phyloP scores from a whole-genome alignment of 805 yeast genomes.

The Danielia reshetovae region DNA sequence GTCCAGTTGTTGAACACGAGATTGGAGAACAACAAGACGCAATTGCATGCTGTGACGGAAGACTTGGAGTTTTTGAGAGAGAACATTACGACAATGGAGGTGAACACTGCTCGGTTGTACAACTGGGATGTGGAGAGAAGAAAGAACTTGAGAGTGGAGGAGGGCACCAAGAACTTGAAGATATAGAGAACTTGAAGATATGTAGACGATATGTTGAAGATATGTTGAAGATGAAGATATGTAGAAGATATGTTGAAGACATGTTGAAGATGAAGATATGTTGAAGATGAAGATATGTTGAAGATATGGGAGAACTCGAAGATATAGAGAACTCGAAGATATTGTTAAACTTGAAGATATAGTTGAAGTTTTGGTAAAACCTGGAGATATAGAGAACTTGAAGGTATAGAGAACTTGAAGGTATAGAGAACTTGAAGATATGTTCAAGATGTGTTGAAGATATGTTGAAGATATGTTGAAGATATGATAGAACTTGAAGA shows the following conservation, averaged over 20 bases:
- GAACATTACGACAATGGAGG: slow-evolving; percentile 96
- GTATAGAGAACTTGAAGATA: slow-evolving; percentile 6
- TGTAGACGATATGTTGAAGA: no score
- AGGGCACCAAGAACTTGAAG: slow-evolving; percentile 27
- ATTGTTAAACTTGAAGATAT: slow-evolving; percentile 59
- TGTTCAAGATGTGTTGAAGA: no score
- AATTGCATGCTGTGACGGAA: slow-evolving; percentile 62
- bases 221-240: slow-evolving; percentile 25
- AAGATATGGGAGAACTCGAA: no score
- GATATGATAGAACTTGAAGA: no score
- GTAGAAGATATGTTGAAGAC: neutral
- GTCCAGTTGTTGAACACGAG: slow-evolving; percentile 60
- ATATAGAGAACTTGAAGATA: slow-evolving; percentile 7
- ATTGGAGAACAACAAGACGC: slow-evolving; percentile 57
- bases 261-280: neutral
- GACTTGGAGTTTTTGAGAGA: slow-evolving; percentile 82
- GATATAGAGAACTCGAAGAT: neutral
- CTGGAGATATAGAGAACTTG: slow-evolving; percentile 42
- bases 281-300: no score
- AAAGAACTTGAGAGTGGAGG: slow-evolving; percentile 42
- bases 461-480: slow-evolving; percentile 20
- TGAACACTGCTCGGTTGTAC: slow-evolving; percentile 88
- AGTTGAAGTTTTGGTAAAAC: slow-evolving; percentile 86
- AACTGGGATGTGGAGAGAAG: slow-evolving; percentile 86
- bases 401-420: slow-evolving; percentile 27